Evolutionary conservation across 352 stramenopile genomes (phyloP).

Genomic region (Plasmopara halstedii): DNA sequence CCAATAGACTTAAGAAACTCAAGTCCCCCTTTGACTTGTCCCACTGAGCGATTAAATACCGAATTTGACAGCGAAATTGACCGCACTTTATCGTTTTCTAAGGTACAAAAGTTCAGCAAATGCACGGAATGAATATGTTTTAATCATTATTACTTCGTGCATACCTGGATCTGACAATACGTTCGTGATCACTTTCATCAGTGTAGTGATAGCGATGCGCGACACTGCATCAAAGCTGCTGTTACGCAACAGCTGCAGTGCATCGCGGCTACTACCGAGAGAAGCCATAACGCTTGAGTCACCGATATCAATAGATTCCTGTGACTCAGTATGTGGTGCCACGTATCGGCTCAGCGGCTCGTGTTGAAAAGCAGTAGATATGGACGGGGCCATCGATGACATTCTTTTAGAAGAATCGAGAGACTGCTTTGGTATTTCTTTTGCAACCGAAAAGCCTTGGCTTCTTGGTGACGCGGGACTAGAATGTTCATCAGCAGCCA

Average conservation of each 20-base stretch:
- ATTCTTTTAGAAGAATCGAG: not conserved
- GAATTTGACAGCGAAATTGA: slow-evolving; percentile 75
- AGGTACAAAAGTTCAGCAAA: not conserved
- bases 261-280: slow-evolving; percentile 43
- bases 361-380: not conserved
- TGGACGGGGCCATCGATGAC: not conserved
- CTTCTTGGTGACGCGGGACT: not conserved
- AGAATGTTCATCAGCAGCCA: slow-evolving; percentile 12
- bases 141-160: not conserved
- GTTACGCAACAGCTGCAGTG: slow-evolving; percentile 64
- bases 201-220: slow-evolving; percentile 41
- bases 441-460: not conserved
- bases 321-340: slow-evolving; percentile 18
- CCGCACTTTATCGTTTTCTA: slow-evolving; percentile 77
- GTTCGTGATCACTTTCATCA: slow-evolving; percentile 85
- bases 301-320: slow-evolving; percentile 12
- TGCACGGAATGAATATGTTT: not conserved
- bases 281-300: not conserved
- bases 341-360: not conserved
- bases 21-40: slow-evolving; percentile 53
- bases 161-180: slow-evolving; percentile 73
- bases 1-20: slow-evolving; percentile 65
- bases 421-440: not conserved
- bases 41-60: slow-evolving; percentile 64
- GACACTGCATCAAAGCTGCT: slow-evolving; percentile 73